phyloP scores from a whole-genome alignment of 2,329 filamentous ascomycete species.

The Microcera coccophila region DNA sequence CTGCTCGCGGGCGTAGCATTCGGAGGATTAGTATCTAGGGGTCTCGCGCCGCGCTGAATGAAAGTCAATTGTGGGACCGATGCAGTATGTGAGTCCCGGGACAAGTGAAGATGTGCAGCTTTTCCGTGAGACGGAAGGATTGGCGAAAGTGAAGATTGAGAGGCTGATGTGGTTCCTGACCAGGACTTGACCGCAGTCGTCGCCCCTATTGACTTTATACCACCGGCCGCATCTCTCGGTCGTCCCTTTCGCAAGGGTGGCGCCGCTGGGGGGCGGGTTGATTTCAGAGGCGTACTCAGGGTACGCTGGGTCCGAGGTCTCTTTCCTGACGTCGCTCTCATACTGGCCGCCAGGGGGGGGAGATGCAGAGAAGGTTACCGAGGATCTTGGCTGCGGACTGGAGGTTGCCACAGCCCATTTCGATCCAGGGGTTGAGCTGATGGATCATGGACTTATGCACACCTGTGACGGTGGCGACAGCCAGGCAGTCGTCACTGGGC shows the following conservation, averaged over 20 bases:
- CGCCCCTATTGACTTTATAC: no score
- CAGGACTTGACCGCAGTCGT: no score
- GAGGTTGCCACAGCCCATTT: conserved; percentile 9
- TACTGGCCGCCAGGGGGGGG: neutral
- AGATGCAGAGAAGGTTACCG: conserved; percentile 12
- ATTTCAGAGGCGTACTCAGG: no score
- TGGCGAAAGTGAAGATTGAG: no score
- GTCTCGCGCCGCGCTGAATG: no score
- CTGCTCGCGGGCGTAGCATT: no score
- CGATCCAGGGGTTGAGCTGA: conserved; percentile 10
- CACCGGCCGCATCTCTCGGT: conserved; percentile 6
- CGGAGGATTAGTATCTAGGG: no score
- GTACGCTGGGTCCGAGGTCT: neutral
- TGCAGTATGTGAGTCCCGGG: no score
- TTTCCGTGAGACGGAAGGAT: no score
- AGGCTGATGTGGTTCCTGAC: no score
- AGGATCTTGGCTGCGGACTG: conserved; percentile 11
- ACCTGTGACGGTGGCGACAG: conserved; percentile 3
- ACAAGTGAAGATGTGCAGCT: no score
- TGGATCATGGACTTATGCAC: conserved; percentile 2
- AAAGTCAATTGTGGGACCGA: no score
- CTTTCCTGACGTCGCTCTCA: conserved; percentile 3
- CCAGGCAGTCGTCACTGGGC: conserved; percentile 5
- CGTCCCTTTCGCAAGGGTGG: conserved; percentile 5
- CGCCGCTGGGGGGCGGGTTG: conserved; percentile 5